phyloP scores from a whole-genome alignment of 345 rosid genomes.

The Euphorbia peplus region DNA sequence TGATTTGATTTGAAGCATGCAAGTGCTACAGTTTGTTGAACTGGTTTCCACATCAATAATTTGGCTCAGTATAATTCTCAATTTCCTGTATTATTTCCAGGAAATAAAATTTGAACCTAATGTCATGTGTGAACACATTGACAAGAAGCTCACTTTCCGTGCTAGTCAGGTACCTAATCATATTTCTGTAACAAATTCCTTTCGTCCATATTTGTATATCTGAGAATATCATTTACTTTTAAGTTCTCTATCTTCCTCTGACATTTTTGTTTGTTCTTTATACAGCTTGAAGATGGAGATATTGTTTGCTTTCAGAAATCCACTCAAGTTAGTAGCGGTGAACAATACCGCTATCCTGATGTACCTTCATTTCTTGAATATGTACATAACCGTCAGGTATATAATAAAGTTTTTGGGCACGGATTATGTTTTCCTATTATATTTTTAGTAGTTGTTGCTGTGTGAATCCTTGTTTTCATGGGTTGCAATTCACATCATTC shows the following conservation, averaged over 20 bases:
- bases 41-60: not conserved
- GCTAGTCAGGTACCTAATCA: constrained; percentile 57
- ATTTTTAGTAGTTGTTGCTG: not conserved
- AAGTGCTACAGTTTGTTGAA: not conserved
- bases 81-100: constrained; percentile 35
- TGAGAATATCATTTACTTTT: not conserved
- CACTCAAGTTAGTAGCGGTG: constrained; percentile 43
- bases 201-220: not conserved
- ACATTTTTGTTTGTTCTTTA: not conserved
- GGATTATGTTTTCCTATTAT: not conserved
- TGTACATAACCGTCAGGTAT: constrained; percentile 95
- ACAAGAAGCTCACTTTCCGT: constrained; percentile 63
- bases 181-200: not conserved
- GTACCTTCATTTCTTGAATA: constrained; percentile 88
- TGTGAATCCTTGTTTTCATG: not conserved
- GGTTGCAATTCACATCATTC: not conserved
- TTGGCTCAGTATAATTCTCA: not conserved
- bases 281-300: constrained; percentile 95
- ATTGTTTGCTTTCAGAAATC: constrained; percentile 89
- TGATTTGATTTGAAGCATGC: not conserved
- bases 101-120: constrained; percentile 91
- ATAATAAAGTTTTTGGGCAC: not conserved
- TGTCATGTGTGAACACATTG: constrained; percentile 91
- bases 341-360: constrained; percentile 60
- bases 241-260: not conserved